phyloP scores from a whole-genome alignment of 805 yeast genomes.

The Candida golubevii region DNA sequence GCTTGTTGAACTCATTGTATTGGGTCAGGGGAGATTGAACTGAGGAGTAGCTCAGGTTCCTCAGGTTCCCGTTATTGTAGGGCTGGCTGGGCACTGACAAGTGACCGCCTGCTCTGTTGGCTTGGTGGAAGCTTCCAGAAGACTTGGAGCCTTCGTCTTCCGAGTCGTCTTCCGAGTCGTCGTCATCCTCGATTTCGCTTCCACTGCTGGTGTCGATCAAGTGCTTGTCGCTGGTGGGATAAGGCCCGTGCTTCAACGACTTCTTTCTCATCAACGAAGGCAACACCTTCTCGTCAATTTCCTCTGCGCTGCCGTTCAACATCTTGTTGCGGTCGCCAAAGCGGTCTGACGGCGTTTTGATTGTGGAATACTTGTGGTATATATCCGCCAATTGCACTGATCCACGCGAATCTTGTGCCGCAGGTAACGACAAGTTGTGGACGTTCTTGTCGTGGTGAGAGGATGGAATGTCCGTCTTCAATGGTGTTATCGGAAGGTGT shows the following conservation, averaged over 20 bases:
- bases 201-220: slow-evolving; percentile 29
- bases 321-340: slow-evolving; percentile 34
- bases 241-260: slow-evolving; percentile 25
- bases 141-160: slow-evolving; percentile 1
- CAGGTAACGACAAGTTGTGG: slow-evolving; percentile 26
- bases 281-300: slow-evolving; percentile 30
- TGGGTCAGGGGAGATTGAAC: slow-evolving; percentile 43
- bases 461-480: too few species aligned
- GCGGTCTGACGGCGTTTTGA: slow-evolving; percentile 38
- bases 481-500: neutral
- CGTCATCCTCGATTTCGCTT: slow-evolving; percentile 22
- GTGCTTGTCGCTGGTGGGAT: slow-evolving; percentile 36
- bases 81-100: slow-evolving; percentile 24
- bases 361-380: slow-evolving; percentile 38
- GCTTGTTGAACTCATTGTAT: slow-evolving; percentile 38
- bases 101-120: slow-evolving; percentile 2
- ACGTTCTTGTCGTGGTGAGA: slow-evolving; percentile 14
- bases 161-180: slow-evolving; percentile 21
- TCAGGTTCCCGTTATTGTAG: slow-evolving; percentile 25
- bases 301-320: slow-evolving; percentile 35
- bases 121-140: slow-evolving; percentile 1
- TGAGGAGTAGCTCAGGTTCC: slow-evolving; percentile 34
- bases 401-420: slow-evolving; percentile 19
- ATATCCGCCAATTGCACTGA: slow-evolving; percentile 41
- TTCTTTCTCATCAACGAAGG: slow-evolving; percentile 30